Percentiles rank a stretch among this genome's conserved stretches.
phyloP scores from a whole-genome alignment of 768 basidiomycete species.

The button mushroom (Agaricus bisporus) region DNA sequence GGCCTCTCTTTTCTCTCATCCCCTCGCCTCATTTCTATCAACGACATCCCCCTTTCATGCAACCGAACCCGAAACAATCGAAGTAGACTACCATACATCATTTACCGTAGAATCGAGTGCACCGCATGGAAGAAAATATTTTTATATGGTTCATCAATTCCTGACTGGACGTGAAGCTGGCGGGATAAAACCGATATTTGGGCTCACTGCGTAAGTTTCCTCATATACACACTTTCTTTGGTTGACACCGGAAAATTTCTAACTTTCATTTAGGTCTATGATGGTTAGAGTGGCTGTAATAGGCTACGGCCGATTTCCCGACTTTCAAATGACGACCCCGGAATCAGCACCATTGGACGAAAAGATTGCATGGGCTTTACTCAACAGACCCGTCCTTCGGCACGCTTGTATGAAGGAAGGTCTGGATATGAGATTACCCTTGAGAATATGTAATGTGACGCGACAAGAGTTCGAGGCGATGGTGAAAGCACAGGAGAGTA shows the following conservation, averaged over 20 bases:
- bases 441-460: constrained; percentile 18
- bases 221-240: neutral
- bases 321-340: constrained; percentile 36
- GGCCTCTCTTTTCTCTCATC: constrained; percentile 78
- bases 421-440: constrained; percentile 27
- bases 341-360: constrained; percentile 27
- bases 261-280: constrained; percentile 17
- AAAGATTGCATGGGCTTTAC: constrained; percentile 38
- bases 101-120: constrained; percentile 46
- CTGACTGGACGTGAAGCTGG: constrained; percentile 81
- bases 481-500: constrained; percentile 13
- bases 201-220: constrained; percentile 72
- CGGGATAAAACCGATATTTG: constrained; percentile 85
- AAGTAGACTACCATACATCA: constrained; percentile 61
- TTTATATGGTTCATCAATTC: constrained; percentile 67
- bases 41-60: constrained; percentile 49
- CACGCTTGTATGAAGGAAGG: constrained; percentile 35
- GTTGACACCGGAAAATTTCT: neutral
- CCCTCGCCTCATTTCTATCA: constrained; percentile 66
- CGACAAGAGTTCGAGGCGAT: constrained; percentile 11
- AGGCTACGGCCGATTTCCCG: constrained; percentile 37
- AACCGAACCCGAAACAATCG: constrained; percentile 43
- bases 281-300: constrained; percentile 38
- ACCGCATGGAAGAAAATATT: constrained; percentile 28
- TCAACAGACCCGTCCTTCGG: constrained; percentile 28